These are phyloP conservation scores for Rhodotorula toruloides DNA, from an alignment of 768 basidiomycete species.

Conservation along the genomic window DNA sequence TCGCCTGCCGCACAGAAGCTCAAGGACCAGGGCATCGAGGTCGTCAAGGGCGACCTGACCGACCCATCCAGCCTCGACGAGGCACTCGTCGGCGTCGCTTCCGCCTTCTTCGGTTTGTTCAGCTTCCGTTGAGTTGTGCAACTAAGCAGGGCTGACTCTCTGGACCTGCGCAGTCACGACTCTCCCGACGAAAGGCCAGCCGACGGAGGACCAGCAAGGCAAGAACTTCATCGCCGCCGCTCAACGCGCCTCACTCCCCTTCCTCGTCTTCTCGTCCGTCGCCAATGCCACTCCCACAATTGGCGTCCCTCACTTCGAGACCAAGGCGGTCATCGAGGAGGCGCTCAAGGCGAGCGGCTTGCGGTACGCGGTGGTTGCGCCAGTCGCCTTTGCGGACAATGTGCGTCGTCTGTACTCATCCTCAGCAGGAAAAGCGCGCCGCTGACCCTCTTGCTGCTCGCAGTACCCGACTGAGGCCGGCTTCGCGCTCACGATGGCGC, in stretches of 20 bases:
- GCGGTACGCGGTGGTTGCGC: slow-evolving; percentile 40
- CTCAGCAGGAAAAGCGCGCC: not conserved
- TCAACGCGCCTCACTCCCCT: slow-evolving; percentile 34
- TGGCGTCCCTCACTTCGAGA: slow-evolving; percentile 43
- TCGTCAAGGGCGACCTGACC: slow-evolving; percentile 39
- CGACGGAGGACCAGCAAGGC: slow-evolving; percentile 41
- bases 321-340: slow-evolving; percentile 42
- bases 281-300: slow-evolving; percentile 33
- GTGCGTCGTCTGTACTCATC: slow-evolving; percentile 24
- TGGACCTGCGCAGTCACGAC: slow-evolving; percentile 5
- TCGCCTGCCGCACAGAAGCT: slow-evolving; percentile 38
- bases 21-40: slow-evolving; percentile 32
- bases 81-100: slow-evolving; percentile 37
- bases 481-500: slow-evolving; percentile 25
- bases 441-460: not conserved
- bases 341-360: slow-evolving; percentile 40
- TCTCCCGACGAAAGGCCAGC: slow-evolving; percentile 13
- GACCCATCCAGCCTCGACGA: slow-evolving; percentile 21
- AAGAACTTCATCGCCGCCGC: slow-evolving; percentile 42
- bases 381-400: slow-evolving; percentile 45
- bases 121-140: too few relatives aligned
- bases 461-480: slow-evolving; percentile 7
- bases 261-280: slow-evolving; percentile 43
- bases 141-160: not conserved
- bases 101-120: slow-evolving; percentile 41